Evolutionary conservation across 2,329 filamentous ascomycete species (phyloP), one percentile per base, ranked within the genome.

Genomic region (Dothideomycetes sp.): DNA sequence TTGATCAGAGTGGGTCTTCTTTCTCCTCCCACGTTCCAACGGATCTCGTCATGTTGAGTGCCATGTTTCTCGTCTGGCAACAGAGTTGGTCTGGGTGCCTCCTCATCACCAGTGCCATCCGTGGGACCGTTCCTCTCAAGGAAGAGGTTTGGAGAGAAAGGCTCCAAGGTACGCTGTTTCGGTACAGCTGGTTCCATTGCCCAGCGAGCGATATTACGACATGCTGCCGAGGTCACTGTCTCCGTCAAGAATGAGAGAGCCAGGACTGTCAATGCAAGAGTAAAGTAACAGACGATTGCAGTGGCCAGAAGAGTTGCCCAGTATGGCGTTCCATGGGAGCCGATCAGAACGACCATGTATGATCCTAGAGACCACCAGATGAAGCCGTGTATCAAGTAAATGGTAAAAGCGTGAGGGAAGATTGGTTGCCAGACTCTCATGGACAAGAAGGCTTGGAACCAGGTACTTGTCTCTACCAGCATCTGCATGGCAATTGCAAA

Each of bases 361-460:
- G 54, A 53, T 16, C 62, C 62, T 46, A 60, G 58, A 33, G 49
- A 57, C 62, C 62, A 64, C 65, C 74, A 56, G 51, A 71, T 44
- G 51, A 70, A 38, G 25, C 67, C 67, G 47, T 70, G 67, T 32
- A 68, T 56, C 5, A 70, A 31, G 47, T 70, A 70, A 36, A 70
- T 66, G 28, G 64, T 69, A 51, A 69, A 69, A 47, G 68, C 64
- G 49, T 70, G 67, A 4, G 66, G 67, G 51, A 69, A 69, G 13
- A 69, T 50, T 31, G 59, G 53, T 5, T 64, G 57, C 19, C 69
- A 54, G 16, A 61, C 33, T 16, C 56, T 60, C 4, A 58, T 52
- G 3, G 62, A 64, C 2, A 70, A 53, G 8, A 65, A 45, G 49
- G 58, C 64, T 47, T 70, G 67, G 1, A 65, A 47, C 36, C 52